Conservation (phyloP, 176 grass and related monocot genomes). For the Triticum timopheevii region DNA sequence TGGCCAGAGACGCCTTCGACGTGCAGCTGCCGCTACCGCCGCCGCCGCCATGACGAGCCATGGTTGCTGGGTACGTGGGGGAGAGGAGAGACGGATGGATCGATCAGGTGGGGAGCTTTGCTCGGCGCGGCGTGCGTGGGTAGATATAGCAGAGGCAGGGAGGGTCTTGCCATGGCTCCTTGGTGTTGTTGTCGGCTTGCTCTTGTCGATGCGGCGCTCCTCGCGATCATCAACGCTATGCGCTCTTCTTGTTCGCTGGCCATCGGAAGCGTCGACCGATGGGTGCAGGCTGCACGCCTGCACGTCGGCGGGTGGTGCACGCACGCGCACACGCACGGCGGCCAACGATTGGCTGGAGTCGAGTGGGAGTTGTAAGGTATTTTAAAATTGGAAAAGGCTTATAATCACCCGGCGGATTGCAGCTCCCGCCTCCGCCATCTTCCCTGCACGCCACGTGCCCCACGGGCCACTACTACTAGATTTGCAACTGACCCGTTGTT, state of each 20-base stretch:
- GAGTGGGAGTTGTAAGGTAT: too few relatives aligned
- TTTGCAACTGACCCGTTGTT: too few relatives aligned
- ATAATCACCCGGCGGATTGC: too few relatives aligned
- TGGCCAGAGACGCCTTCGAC: not conserved
- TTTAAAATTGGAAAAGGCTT: too few relatives aligned
- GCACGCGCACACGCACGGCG: not conserved
- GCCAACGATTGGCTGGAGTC: not conserved
- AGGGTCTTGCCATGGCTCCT: not conserved
- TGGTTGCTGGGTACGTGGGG: not conserved
- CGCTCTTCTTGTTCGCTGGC: conserved; percentile 10
- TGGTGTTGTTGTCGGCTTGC: not conserved
- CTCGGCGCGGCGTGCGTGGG: not conserved
- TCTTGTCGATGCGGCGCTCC: not conserved
- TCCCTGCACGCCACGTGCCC: too few relatives aligned
- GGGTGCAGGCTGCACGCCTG: too few relatives aligned
- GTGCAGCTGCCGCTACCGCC: not conserved
- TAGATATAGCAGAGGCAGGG: not conserved
- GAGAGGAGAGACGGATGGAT: too few relatives aligned
- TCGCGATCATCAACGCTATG: conserved; percentile 21
- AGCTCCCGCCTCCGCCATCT: too few relatives aligned
- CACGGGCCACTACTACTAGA: too few relatives aligned
- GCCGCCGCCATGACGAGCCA: not conserved
- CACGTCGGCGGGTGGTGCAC: not conserved
- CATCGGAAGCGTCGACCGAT: not conserved
- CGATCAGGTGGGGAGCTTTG: not conserved